These are phyloP conservation scores for Monosporascus sp. DNA, from an alignment of 2,329 filamentous ascomycete genomes.

Conservation along the genomic window DNA sequence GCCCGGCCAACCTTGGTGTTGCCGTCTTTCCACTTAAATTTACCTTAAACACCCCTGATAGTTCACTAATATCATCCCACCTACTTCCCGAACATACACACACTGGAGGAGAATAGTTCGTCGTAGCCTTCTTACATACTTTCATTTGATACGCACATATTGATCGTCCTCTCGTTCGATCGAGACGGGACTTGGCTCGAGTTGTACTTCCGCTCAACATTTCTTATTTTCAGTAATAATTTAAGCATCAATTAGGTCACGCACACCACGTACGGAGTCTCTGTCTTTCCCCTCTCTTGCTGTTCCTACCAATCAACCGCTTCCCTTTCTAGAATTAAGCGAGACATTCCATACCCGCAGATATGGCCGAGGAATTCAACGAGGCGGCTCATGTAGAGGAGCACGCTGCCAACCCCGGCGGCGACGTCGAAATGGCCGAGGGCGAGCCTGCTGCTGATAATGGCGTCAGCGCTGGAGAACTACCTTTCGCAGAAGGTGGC, in stretches of 20 bases:
- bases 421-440: constrained; percentile 36
- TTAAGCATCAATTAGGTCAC: neutral
- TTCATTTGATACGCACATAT: neutral
- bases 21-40: too few relatives aligned
- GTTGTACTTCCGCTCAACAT: neutral
- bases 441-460: constrained; percentile 11
- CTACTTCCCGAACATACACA: neutral
- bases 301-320: neutral
- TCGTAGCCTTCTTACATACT: neutral
- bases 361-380: constrained; percentile 24
- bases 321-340: neutral
- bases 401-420: constrained; percentile 22
- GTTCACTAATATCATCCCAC: neutral
- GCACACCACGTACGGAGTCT: too few relatives aligned
- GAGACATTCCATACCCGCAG: neutral
- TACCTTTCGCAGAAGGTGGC: constrained; percentile 34
- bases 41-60: neutral
- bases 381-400: constrained; percentile 22
- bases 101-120: neutral
- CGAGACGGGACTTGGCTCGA: neutral
- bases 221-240: neutral
- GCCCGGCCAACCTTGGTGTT: neutral
- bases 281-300: too few relatives aligned
- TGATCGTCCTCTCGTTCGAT: neutral
- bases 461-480: constrained; percentile 18